Evolutionary conservation across 2,329 filamentous ascomycete genomes (phyloP).

Genomic region (Ophioceras dolichostomum): DNA sequence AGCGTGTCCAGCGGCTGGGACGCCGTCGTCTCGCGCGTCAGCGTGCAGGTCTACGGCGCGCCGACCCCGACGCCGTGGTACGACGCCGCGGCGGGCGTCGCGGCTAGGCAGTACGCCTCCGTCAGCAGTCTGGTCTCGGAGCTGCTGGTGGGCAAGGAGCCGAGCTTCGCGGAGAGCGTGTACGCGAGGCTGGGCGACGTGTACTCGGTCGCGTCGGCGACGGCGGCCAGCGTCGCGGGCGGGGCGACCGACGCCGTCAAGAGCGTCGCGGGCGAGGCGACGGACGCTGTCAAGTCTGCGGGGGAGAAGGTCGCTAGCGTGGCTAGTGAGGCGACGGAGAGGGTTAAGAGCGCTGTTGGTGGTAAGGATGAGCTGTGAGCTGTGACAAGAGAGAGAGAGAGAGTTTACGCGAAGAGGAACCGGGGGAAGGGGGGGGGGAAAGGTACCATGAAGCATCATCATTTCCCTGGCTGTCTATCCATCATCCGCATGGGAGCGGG

Average conservation of each 20-base stretch:
- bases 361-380: slow-evolving; percentile 30
- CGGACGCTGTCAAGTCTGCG: slow-evolving; percentile 17
- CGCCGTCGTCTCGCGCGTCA: slow-evolving; percentile 49
- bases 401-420: too few species aligned
- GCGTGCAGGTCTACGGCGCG: slow-evolving; percentile 57
- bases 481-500: too few species aligned
- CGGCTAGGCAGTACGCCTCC: slow-evolving; percentile 52
- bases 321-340: slow-evolving; percentile 27
- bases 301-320: slow-evolving; percentile 23
- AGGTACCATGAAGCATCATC: too few species aligned
- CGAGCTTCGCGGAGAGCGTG: slow-evolving; percentile 71
- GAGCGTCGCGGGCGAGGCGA: too few species aligned
- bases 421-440: too few species aligned
- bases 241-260: slow-evolving; percentile 15
- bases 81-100: slow-evolving; percentile 38
- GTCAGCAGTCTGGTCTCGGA: slow-evolving; percentile 66
- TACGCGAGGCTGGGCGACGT: slow-evolving; percentile 58
- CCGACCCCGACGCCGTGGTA: slow-evolving; percentile 49
- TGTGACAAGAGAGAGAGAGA: background rate
- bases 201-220: slow-evolving; percentile 55
- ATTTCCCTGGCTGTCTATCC: too few species aligned
- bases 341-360: slow-evolving; percentile 26
- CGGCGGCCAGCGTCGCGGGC: slow-evolving; percentile 29
- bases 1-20: slow-evolving; percentile 45
- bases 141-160: slow-evolving; percentile 64